These are phyloP conservation scores for Pseudogymnoascus sp. DNA, from an alignment of 2,329 filamentous ascomycete genomes.

Conservation along the genomic window DNA sequence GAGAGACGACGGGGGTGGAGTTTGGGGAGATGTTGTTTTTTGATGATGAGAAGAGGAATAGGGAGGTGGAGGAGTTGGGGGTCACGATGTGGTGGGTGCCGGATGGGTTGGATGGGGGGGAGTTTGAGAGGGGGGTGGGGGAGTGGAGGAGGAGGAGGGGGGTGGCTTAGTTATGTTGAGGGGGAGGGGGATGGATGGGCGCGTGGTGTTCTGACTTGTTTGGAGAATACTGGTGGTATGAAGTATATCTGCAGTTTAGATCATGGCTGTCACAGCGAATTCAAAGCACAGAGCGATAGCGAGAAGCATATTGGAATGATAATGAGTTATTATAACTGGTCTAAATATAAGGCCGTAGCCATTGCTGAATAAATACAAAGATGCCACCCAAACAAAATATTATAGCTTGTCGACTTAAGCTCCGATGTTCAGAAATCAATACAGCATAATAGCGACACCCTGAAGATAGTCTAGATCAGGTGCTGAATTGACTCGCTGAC, in stretches of 20 bases:
- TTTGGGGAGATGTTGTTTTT: constrained; percentile 93
- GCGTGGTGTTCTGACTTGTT: neutral
- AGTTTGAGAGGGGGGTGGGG: constrained; percentile 70
- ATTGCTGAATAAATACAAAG: neutral
- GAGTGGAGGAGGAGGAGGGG: constrained; percentile 72
- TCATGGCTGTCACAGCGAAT: neutral
- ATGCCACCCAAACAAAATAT: neutral
- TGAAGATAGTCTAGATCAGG: neutral
- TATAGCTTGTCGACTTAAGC: neutral
- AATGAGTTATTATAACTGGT: neutral
- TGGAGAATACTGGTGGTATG: neutral
- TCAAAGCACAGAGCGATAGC: neutral
- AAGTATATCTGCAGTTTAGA: neutral
- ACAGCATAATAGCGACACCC: neutral
- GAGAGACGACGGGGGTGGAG: constrained; percentile 59
- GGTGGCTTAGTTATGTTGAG: neutral
- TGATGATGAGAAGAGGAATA: constrained; percentile 82
- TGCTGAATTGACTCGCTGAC: constrained; percentile 1
- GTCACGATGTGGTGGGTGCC: constrained; percentile 77
- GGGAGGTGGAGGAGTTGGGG: constrained; percentile 70
- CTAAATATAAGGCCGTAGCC: neutral
- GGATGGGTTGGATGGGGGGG: constrained; percentile 68
- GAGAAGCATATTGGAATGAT: neutral
- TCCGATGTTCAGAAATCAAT: neutral
- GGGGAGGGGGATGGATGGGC: neutral